A percentile compares a stretch with the other conserved stretches of the same genome.
Evolutionary conservation across 495 filamentous ascomycete genomes (phyloP).

Genomic region (Neurospora hispaniola): DNA sequence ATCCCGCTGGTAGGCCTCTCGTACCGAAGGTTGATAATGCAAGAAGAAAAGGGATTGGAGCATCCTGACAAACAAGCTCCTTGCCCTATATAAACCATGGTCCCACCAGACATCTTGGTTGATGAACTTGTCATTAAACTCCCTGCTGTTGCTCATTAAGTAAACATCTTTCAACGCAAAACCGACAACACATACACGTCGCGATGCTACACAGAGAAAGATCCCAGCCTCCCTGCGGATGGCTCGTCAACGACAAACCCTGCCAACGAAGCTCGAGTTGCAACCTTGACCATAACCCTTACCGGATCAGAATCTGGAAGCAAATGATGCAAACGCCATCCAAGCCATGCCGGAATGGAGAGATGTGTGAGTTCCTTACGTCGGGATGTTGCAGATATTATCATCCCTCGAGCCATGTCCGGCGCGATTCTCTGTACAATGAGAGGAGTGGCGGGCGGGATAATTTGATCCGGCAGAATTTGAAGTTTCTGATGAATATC

Average conservation of each 20-base stretch:
- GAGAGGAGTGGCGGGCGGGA: background rate
- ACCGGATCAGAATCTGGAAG: background rate
- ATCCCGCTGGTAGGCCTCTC: background rate
- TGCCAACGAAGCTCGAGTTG: background rate
- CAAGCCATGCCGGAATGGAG: background rate
- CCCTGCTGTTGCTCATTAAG: background rate
- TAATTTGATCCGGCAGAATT: background rate
- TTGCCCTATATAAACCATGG: background rate
- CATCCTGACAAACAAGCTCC: background rate
- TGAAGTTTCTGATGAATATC: background rate
- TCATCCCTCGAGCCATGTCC: constrained; percentile 1
- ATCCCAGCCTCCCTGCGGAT: background rate
- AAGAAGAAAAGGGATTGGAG: background rate
- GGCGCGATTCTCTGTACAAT: background rate
- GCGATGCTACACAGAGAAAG: background rate
- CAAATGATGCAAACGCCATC: background rate
- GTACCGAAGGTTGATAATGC: background rate
- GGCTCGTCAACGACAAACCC: background rate
- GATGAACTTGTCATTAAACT: background rate
- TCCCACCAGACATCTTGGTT: background rate
- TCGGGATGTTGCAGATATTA: constrained; percentile 3
- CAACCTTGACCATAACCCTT: background rate
- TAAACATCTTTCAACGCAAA: background rate
- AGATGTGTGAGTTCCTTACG: background rate
- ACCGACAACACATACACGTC: background rate